Conservation (phyloP, 176 grass and related monocot genomes). For the Luzula sylvatica region DNA sequence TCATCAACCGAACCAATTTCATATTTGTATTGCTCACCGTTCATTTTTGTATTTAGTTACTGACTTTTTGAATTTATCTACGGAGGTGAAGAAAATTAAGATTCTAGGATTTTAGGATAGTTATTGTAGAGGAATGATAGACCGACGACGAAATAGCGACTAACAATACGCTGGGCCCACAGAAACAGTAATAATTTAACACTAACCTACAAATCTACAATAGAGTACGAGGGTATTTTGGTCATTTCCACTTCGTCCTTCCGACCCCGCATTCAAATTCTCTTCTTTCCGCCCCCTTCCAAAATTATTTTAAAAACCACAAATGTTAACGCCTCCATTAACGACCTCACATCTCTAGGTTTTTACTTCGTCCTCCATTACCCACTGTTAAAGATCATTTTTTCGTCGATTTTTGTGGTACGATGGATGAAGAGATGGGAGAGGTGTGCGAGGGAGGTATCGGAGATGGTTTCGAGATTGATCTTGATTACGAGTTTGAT, state of each 20-base stretch:
- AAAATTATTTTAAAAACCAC: neutral
- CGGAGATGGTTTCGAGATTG: conserved; percentile 50
- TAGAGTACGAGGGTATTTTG: conserved; percentile 39
- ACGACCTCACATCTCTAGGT: neutral
- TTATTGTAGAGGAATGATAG: neutral
- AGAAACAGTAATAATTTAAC: neutral
- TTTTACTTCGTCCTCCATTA: neutral
- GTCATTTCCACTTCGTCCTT: neutral
- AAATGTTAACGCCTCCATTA: neutral
- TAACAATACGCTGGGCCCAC: conserved; percentile 23
- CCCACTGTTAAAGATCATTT: neutral
- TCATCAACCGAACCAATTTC: too few relatives aligned
- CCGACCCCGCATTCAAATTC: conserved; percentile 91
- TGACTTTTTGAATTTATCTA: too few relatives aligned
- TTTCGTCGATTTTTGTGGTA: neutral
- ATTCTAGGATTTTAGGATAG: too few relatives aligned
- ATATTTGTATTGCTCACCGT: too few relatives aligned
- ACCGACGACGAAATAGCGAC: neutral
- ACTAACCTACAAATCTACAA: neutral
- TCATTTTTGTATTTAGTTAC: too few relatives aligned
- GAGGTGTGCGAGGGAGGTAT: conserved; percentile 27
- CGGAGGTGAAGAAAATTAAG: too few relatives aligned
- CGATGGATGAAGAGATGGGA: neutral
- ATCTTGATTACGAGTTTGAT: conserved; percentile 94
- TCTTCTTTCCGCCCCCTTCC: conserved; percentile 13